Conservation (phyloP, 768 basidiomycete genomes). For the Leccinum uliginosum region DNA sequence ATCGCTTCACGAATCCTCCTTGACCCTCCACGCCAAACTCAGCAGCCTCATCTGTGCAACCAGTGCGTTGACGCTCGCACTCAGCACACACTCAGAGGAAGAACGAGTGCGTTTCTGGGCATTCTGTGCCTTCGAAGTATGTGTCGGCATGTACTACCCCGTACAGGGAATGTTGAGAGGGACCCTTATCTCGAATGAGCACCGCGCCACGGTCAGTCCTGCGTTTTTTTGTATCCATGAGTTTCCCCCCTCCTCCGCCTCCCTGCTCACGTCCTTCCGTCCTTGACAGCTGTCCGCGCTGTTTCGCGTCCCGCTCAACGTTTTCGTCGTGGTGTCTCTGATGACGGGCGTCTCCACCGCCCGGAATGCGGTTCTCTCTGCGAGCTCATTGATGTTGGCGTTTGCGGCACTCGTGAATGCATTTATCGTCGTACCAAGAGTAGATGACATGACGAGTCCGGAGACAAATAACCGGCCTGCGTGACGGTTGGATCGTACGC, state of each 20-base stretch:
- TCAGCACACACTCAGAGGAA: slow-evolving; percentile 39
- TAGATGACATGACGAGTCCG: slow-evolving; percentile 18
- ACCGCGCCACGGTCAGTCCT: slow-evolving; percentile 64
- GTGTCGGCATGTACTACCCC: slow-evolving; percentile 78
- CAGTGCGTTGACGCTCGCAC: slow-evolving; percentile 52
- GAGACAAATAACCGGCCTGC: slow-evolving; percentile 20
- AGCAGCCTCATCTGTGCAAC: slow-evolving; percentile 59
- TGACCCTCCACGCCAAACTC: slow-evolving; percentile 63
- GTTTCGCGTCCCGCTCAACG: slow-evolving; percentile 71
- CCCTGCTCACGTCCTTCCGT: not conserved
- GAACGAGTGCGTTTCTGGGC: slow-evolving; percentile 62
- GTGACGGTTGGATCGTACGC: slow-evolving; percentile 2
- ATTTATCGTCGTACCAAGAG: slow-evolving; percentile 38
- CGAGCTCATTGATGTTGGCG: slow-evolving; percentile 51
- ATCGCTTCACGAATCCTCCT: slow-evolving; percentile 33
- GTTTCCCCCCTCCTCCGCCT: not conserved
- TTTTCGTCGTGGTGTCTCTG: slow-evolving; percentile 67
- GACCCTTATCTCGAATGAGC: slow-evolving; percentile 61
- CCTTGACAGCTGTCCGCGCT: slow-evolving; percentile 54
- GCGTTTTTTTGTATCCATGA: not conserved
- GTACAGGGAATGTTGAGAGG: slow-evolving; percentile 73
- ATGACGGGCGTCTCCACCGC: slow-evolving; percentile 67
- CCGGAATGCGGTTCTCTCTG: slow-evolving; percentile 54
- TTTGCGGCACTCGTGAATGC: slow-evolving; percentile 59
- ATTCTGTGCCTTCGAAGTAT: slow-evolving; percentile 72